These are phyloP conservation scores for Cladobotryum mycophilum DNA, from an alignment of 2,329 filamentous ascomycete species.

Conservation along the genomic window DNA sequence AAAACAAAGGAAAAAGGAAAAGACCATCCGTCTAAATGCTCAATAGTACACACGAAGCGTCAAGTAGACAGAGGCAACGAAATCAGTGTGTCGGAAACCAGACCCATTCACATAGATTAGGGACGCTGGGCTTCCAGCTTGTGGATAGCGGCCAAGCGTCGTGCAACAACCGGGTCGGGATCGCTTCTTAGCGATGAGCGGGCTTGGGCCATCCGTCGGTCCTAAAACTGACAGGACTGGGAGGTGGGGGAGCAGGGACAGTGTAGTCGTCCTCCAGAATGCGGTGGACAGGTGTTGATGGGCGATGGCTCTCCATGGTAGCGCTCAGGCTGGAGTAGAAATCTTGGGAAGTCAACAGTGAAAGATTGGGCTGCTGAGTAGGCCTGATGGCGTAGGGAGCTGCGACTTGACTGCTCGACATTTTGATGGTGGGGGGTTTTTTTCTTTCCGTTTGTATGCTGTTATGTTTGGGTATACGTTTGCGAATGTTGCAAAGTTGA, in stretches of 20 bases:
- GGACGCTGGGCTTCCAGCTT: not conserved
- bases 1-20: not conserved
- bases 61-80: not conserved
- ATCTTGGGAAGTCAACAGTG: constrained; percentile 37
- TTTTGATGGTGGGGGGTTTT: constrained; percentile 17
- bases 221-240: constrained; percentile 57
- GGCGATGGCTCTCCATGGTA: constrained; percentile 38
- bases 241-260: constrained; percentile 59
- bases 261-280: constrained; percentile 55
- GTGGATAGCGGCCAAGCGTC: constrained; percentile 1
- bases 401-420: constrained; percentile 31
- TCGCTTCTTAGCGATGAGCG: constrained; percentile 20
- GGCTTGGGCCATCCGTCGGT: constrained; percentile 47
- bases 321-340: constrained; percentile 49
- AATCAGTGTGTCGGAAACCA: not conserved
- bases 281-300: constrained; percentile 41
- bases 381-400: constrained; percentile 43
- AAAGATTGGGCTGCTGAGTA: constrained; percentile 38
- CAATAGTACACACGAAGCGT: constrained; percentile 4
- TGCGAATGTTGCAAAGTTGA: not conserved
- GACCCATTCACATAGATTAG: not conserved
- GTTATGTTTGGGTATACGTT: not conserved
- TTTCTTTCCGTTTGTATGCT: not conserved
- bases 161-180: constrained; percentile 6
- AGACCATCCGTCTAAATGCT: constrained; percentile 9